Conservation (phyloP, 129 eudicot genomes). For the Apium graveolens region DNA sequence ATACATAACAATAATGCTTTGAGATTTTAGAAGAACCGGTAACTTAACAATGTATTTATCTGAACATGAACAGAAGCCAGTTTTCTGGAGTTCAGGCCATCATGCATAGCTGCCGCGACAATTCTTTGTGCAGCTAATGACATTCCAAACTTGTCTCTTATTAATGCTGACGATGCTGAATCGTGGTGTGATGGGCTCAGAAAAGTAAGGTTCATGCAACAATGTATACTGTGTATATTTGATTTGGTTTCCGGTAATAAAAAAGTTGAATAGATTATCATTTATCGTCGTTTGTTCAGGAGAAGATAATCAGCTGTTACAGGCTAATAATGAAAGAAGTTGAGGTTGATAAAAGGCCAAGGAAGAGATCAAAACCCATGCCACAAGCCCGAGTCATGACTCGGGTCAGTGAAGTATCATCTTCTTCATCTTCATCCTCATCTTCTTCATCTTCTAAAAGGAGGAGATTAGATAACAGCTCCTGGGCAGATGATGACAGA, state of each 20-base stretch:
- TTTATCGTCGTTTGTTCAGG: conserved; percentile 31
- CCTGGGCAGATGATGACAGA: conserved; percentile 68
- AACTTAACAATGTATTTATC: too few relatives aligned
- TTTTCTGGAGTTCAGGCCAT: conserved; percentile 79
- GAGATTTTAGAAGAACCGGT: too few relatives aligned
- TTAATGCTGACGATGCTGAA: conserved; percentile 69
- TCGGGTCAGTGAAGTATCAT: conserved; percentile 37
- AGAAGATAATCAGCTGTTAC: conserved; percentile 53
- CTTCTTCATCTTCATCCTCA: conserved; percentile 43
- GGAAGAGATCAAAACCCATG: conserved; percentile 34
- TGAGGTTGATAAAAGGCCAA: conserved; percentile 21
- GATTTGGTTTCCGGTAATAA: background rate
- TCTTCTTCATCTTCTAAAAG: conserved; percentile 54
- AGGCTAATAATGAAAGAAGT: conserved; percentile 36
- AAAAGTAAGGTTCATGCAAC: conserved; percentile 37
- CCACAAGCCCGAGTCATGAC: conserved; percentile 65
- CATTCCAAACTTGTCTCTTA: conserved; percentile 58
- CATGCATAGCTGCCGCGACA: conserved; percentile 88
- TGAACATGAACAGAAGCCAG: conserved; percentile 43
- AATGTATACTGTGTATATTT: background rate
- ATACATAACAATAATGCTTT: too few relatives aligned
- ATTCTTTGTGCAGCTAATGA: conserved; percentile 83
- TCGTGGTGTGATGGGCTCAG: conserved; percentile 84
- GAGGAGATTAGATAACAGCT: conserved; percentile 56
- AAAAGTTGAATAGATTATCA: background rate